Percentiles rank a stretch among this genome's conserved stretches.
These are phyloP conservation scores for Cladosporium oxysporum DNA, from an alignment of 2,329 filamentous ascomycete species.

Conservation along the genomic window DNA sequence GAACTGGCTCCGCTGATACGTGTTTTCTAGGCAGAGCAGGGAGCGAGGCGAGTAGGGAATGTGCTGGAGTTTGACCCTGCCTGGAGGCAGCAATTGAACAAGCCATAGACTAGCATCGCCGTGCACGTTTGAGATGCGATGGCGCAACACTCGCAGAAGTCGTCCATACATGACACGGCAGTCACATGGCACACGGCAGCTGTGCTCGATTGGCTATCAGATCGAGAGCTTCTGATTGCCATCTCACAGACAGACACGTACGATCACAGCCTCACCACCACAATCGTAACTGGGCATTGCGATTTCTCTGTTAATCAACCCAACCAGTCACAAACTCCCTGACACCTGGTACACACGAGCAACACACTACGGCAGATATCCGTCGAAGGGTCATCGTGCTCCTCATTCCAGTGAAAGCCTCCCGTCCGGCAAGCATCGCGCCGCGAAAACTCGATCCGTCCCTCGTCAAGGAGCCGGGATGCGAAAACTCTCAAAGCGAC, in stretches of 20 bases:
- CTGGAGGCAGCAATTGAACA: neutral
- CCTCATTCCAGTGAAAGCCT: neutral
- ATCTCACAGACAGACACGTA: neutral
- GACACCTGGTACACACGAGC: neutral
- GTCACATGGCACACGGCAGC: neutral
- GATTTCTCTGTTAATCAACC: neutral
- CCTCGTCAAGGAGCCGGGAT: slow-evolving; percentile 3
- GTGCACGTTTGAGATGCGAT: neutral
- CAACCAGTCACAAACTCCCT: neutral
- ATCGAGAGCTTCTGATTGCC: neutral
- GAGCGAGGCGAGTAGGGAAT: neutral
- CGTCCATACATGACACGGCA: neutral
- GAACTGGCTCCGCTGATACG: neutral
- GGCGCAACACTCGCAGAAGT: slow-evolving; percentile 7
- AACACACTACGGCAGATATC: slow-evolving; percentile 1
- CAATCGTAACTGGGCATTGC: neutral
- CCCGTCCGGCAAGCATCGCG: neutral
- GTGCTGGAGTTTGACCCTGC: neutral
- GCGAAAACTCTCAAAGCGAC: neutral
- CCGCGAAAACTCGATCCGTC: neutral
- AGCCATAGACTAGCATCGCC: neutral
- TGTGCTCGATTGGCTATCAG: slow-evolving; percentile 4
- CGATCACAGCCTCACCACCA: neutral
- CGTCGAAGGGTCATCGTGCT: neutral
- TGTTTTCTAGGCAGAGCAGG: neutral